Conservation (phyloP, 148 eudicot species). For the Heliosperma pusillum region DNA sequence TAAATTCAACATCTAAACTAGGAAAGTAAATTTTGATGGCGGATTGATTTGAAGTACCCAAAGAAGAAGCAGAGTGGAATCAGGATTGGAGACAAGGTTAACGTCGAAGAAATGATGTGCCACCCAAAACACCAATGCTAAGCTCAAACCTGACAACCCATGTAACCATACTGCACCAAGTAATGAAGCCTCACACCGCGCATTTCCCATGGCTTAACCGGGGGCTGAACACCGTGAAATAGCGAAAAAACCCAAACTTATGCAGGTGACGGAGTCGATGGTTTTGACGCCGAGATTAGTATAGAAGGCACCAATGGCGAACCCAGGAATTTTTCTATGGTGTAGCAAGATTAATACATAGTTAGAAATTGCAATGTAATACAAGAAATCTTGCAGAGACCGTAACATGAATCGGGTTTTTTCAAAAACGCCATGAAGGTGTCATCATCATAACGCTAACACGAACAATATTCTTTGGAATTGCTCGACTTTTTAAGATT, state of each 20-base stretch:
- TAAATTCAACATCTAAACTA: conserved; percentile 3
- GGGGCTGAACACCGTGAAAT: not conserved
- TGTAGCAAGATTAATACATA: not conserved
- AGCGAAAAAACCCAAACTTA: not conserved
- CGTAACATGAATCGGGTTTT: too few relatives aligned
- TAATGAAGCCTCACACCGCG: conserved; percentile 19
- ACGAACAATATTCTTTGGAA: too few relatives aligned
- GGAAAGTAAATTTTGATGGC: not conserved
- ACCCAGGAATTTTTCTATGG: not conserved
- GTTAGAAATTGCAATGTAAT: too few relatives aligned
- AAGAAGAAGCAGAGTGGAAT: conserved; percentile 43
- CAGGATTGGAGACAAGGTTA: conserved; percentile 45
- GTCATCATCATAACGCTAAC: too few relatives aligned
- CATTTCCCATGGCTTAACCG: not conserved
- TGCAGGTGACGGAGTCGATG: too few relatives aligned
- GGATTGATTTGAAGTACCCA: conserved; percentile 39
- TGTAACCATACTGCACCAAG: conserved; percentile 42
- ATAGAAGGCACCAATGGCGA: too few relatives aligned
- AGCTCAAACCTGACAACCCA: conserved; percentile 47
- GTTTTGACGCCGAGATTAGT: too few relatives aligned
- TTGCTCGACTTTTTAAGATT: too few relatives aligned
- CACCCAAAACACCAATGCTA: conserved; percentile 43
- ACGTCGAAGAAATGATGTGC: conserved; percentile 38
- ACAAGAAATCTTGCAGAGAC: not conserved
- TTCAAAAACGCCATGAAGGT: too few relatives aligned